These are phyloP conservation scores for Nepenthes mirabilis DNA, from an alignment of 148 eudicot genomes.

Conservation along the genomic window DNA sequence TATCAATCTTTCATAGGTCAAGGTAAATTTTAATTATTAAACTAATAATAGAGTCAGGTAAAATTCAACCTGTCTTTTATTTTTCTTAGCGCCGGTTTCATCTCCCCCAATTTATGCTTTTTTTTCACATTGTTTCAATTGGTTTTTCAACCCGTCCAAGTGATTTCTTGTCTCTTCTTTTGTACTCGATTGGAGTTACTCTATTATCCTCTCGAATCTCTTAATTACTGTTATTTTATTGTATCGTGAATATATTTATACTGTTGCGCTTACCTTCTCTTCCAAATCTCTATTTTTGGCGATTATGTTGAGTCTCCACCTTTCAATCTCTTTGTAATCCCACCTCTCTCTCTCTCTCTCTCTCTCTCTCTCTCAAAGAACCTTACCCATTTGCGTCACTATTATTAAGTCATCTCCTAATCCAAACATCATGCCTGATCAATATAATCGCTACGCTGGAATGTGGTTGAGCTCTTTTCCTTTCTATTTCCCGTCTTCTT, in stretches of 20 bases:
- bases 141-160: constrained; percentile 31
- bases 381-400: neutral
- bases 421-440: too few relatives aligned
- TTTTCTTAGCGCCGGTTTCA: neutral
- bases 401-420: neutral
- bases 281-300: neutral
- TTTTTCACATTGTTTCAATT: constrained; percentile 7
- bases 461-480: too few relatives aligned
- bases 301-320: constrained; percentile 19
- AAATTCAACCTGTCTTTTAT: too few relatives aligned
- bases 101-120: neutral
- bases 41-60: too few relatives aligned
- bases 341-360: constrained; percentile 1
- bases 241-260: constrained; percentile 11
- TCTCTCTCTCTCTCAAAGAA: constrained; percentile 7
- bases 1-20: too few relatives aligned
- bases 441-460: too few relatives aligned
- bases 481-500: too few relatives aligned
- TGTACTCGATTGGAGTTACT: constrained; percentile 6
- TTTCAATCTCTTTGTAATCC: constrained; percentile 10
- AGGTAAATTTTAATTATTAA: too few relatives aligned
- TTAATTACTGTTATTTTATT: neutral
- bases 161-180: constrained; percentile 35
- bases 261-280: constrained; percentile 7
- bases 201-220: constrained; percentile 4